A percentile compares a stretch with the other conserved stretches of the same genome.
These are phyloP conservation scores for Agrocybe praecox DNA, from an alignment of 768 basidiomycete species.

Conservation along the genomic window DNA sequence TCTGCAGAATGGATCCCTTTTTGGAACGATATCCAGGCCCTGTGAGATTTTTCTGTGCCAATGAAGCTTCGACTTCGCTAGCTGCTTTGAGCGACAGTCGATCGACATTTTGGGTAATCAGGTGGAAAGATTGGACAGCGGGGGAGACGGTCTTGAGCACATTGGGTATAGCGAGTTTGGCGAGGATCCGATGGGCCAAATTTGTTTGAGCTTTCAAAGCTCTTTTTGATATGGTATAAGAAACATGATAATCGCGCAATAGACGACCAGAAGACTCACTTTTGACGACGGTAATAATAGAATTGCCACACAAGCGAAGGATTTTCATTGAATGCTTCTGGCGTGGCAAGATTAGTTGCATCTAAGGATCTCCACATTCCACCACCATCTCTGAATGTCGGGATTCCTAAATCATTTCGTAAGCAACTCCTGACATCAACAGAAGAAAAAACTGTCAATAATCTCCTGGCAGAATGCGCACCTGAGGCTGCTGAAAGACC, in stretches of 20 bases:
- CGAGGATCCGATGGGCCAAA: conserved; percentile 42
- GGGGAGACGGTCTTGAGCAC: conserved; percentile 31
- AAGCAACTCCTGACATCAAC: neutral
- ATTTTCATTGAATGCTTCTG: conserved; percentile 40
- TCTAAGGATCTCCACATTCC: conserved; percentile 18
- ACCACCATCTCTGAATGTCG: conserved; percentile 18
- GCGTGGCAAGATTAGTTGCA: conserved; percentile 30
- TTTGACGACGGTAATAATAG: conserved; percentile 45
- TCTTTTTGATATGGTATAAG: conserved; percentile 11
- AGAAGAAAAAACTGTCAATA: neutral
- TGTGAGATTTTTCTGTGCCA: neutral
- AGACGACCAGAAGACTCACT: too few species aligned
- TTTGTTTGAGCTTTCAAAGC: conserved; percentile 43
- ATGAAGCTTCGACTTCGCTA: conserved; percentile 15
- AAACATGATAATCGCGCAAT: neutral
- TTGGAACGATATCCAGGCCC: too few species aligned
- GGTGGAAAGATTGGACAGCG: conserved; percentile 22
- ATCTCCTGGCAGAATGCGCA: neutral
- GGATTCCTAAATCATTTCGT: conserved; percentile 9
- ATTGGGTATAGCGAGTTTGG: conserved; percentile 32
- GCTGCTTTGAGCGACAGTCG: conserved; percentile 35
- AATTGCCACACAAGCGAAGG: conserved; percentile 47
- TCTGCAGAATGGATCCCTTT: conserved; percentile 35
- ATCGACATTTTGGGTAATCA: conserved; percentile 49
- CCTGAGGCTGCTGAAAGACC: conserved; percentile 22